Evolutionary conservation across 345 rosid species (phyloP), one percentile per base, ranked within the genome.

Genomic region (Nephelium lappaceum): DNA sequence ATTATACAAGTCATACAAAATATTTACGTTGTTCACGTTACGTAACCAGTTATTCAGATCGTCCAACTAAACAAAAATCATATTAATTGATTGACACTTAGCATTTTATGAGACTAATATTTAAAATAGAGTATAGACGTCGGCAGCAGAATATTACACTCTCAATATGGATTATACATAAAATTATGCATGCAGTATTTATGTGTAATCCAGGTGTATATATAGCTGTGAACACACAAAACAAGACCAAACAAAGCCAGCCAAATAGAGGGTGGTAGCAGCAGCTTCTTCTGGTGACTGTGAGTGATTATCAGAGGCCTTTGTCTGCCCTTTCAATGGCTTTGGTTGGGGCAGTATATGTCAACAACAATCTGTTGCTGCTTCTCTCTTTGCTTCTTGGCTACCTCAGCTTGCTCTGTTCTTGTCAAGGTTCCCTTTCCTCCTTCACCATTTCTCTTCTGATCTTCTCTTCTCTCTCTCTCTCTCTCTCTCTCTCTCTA

Each of bases 191-290:
- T 66, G 39, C 5, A 61, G 5, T 1, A 23, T 8, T 12, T 8
- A 12, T 1, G 68, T 27, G 21, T 66, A 27, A 65, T 3, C 11
- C 53, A 77, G 62, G 45, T 76, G 71, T 74, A 68, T 78, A 68
- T 73, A 47, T 14, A 19, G 61, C 18, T 79, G 78, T 79, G 62
- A 61, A 55, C 87, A 77, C 90, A 80, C 75, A 85, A 72, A 83
- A 67, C 85, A 81, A 88, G 91, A 73, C 93, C 93, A 91, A 78
- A 83, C 88, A 78, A 78, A 55, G 83, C 73, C 55, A 86, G 85
- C 89, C 91, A 86, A 86, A 82, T 85, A 77, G 82, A 79, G 74
- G 81, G 58, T 76, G 68, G 75, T 78, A 83, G 72, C 58, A 75
- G 11, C 75, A 25, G 53, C 72, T 69, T 19, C 73, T 27, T 31